Evolutionary conservation across 257 asterid genomes (phyloP).

Genomic region (Misopates orontium): DNA sequence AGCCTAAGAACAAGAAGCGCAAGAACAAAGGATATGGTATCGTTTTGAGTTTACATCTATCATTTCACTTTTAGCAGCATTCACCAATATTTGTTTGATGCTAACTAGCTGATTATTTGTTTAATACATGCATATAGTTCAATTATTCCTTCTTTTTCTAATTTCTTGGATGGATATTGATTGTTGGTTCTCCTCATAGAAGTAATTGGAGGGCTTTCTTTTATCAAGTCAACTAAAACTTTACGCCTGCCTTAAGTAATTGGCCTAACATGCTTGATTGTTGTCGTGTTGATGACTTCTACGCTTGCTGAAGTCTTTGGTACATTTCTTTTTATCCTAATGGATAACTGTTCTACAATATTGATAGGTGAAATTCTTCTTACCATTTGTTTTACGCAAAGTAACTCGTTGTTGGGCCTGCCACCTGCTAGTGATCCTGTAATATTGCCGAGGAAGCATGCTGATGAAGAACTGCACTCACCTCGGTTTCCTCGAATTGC

Average conservation of each 20-base stretch:
- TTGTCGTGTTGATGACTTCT: too few relatives aligned
- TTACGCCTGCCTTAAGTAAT: neutral
- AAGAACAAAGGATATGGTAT: slow-evolving; percentile 66
- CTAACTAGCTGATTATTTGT: neutral
- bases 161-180: neutral
- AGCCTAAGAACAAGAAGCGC: slow-evolving; percentile 74
- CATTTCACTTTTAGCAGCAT: too few relatives aligned
- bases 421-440: slow-evolving; percentile 45
- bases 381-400: slow-evolving; percentile 16
- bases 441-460: slow-evolving; percentile 40
- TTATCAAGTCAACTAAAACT: too few relatives aligned
- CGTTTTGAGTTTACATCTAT: neutral
- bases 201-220: too few relatives aligned
- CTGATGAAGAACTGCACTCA: slow-evolving; percentile 43
- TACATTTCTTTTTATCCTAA: slow-evolving; percentile 13
- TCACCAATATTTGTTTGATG: too few relatives aligned
- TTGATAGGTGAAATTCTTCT: slow-evolving; percentile 48
- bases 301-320: too few relatives aligned
- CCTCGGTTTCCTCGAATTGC: slow-evolving; percentile 65
- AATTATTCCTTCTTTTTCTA: neutral
- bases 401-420: slow-evolving; percentile 40
- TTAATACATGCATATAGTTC: too few relatives aligned
- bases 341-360: neutral
- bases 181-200: too few relatives aligned
- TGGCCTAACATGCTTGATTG: too few relatives aligned